Conservation (phyloP, 768 basidiomycete genomes). For the Rossbeevera mucosa region DNA sequence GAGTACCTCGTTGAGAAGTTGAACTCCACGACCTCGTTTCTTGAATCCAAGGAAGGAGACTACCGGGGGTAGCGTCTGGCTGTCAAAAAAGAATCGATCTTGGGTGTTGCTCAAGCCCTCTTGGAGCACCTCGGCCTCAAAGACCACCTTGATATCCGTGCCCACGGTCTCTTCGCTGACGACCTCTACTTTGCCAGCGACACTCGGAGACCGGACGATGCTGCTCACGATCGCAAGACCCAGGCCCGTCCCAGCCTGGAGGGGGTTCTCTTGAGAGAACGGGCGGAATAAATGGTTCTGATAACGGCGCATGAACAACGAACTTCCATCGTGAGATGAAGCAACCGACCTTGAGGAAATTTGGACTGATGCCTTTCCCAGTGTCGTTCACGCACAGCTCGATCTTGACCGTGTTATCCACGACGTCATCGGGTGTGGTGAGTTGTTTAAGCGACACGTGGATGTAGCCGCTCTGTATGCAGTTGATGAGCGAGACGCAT, state of each 20-base stretch:
- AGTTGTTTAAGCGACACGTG: conserved; percentile 80
- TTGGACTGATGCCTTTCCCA: conserved; percentile 93
- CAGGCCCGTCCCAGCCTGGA: conserved; percentile 89
- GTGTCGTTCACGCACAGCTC: conserved; percentile 86
- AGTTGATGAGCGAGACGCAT: conserved; percentile 1
- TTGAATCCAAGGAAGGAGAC: conserved; percentile 76
- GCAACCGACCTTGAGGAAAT: conserved; percentile 72
- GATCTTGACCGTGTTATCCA: conserved; percentile 60
- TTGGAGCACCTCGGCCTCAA: conserved; percentile 62
- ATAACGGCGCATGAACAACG: neutral
- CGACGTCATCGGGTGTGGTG: conserved; percentile 48
- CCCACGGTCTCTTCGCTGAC: conserved; percentile 88
- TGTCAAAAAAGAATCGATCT: conserved; percentile 44
- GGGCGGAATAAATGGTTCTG: conserved; percentile 95
- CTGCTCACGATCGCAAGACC: conserved; percentile 94
- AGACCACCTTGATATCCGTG: conserved; percentile 86
- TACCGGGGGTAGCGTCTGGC: conserved; percentile 39
- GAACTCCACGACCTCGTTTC: conserved; percentile 54
- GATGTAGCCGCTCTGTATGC: conserved; percentile 73
- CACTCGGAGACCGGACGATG: conserved; percentile 79
- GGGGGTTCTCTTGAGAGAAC: conserved; percentile 93
- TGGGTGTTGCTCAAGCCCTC: conserved; percentile 37
- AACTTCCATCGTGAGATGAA: neutral
- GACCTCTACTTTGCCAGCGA: conserved; percentile 90
- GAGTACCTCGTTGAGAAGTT: conserved; percentile 61